Evolutionary conservation across 768 basidiomycete genomes (phyloP), one percentile per base, ranked within the genome.

Genomic region (Cantharellus anzutake): DNA sequence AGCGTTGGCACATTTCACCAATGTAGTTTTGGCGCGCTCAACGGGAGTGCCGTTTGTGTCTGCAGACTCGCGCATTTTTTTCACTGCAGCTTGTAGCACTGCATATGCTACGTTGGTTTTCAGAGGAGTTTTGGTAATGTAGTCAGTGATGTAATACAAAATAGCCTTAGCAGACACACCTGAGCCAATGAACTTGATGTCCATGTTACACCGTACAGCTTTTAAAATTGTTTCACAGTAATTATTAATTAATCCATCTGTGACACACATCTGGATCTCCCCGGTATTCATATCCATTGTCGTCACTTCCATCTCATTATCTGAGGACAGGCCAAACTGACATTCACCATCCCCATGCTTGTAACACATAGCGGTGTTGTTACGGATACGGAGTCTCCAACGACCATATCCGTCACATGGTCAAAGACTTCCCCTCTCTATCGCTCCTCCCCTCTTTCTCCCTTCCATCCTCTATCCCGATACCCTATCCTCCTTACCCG

Each of bases 61-160:
- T 48, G 67, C 58, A 59, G 57, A 63, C 14, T 64, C 64, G 1
- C 65, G 68, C 1, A 73, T 58, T 41, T 69, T 72, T n/a, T 63
- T 61, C 0, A 74, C 62, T 2, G 74, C 70, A 0, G 67, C 34
- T 48, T 73, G 69, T 3, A 76, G 59, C 1, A 73, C 71, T 0
- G 73, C 69, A 64, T 67, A 74, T 0, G 73, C 62, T 37, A 74
- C 70, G 64, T 77, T 73, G 0, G 70, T 62, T 42, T 74, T 74
- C 5, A 77, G 60, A 48, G 72, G 68, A 0, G 70, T 59, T 59
- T 78, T 78, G 0, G 75, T 72, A 14, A 78, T 76, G 56, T 78
- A 77, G 59, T 78, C 70, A 0, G 76, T 77, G 20, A 77, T 73
- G 56, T 77, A 78, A 59, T 73, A 74, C 3, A 74, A 42, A 0